Percentiles rank a stretch among this genome's conserved stretches.
These are phyloP conservation scores for Pouteria campechiana DNA, from an alignment of 179 eudicot species.

Conservation along the genomic window DNA sequence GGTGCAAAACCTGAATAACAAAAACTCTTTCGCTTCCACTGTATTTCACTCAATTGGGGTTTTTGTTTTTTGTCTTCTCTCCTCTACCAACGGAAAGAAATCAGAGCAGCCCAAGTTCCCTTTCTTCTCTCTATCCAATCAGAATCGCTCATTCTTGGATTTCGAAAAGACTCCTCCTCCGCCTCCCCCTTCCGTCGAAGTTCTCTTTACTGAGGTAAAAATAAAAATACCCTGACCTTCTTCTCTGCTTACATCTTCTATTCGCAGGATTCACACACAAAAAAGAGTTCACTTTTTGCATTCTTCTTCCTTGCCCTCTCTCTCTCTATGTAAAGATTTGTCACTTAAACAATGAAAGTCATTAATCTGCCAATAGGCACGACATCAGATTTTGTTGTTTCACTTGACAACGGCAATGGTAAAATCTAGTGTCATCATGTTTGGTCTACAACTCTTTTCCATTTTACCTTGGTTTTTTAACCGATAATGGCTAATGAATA, in stretches of 20 bases:
- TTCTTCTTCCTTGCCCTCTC: not conserved
- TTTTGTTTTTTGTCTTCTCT: no score
- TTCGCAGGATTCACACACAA: not conserved
- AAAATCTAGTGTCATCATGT: not conserved
- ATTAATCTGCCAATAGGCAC: not conserved
- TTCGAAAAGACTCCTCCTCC: slow-evolving; percentile 26
- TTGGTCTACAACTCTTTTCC: no score
- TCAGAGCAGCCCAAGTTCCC: slow-evolving; percentile 10
- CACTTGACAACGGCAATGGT: not conserved
- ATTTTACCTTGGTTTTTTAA: no score
- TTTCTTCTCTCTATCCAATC: slow-evolving; percentile 20
- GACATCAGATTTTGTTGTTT: not conserved
- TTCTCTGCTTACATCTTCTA: not conserved
- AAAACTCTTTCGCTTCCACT: no score
- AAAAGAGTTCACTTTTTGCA: not conserved
- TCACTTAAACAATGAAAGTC: not conserved
- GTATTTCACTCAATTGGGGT: no score
- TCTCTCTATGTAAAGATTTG: not conserved
- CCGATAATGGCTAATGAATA: no score
- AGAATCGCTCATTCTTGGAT: slow-evolving; percentile 17
- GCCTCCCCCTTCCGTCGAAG: slow-evolving; percentile 58
- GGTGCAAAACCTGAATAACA: no score
- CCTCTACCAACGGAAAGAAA: no score
- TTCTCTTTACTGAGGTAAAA: slow-evolving; percentile 39
- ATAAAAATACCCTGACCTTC: not conserved